A percentile compares a stretch with the other conserved stretches of the same genome.
Conservation (phyloP, 768 basidiomycete genomes). For the Suillus brevipes region DNA sequence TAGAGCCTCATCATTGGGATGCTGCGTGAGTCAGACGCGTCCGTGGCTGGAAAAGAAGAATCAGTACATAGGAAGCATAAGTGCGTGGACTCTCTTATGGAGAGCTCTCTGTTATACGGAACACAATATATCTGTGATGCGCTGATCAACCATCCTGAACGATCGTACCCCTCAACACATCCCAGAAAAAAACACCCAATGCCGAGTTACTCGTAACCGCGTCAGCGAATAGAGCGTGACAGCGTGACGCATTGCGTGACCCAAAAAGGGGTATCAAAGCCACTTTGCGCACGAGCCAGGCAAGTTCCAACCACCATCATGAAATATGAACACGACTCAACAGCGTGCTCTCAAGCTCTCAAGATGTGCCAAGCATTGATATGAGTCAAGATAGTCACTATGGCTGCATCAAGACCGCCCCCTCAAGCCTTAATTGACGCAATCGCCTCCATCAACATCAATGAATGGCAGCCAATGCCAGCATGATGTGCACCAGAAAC, state of each 20-base stretch:
- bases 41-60: background rate
- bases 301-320: constrained; percentile 16
- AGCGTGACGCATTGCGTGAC: constrained; percentile 2
- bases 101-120: background rate
- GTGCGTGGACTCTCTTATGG: background rate
- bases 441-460: constrained; percentile 1
- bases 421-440: background rate
- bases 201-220: background rate
- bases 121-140: background rate
- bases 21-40: background rate
- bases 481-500: constrained; percentile 2
- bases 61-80: background rate
- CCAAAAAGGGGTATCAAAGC: constrained; percentile 15
- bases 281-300: constrained; percentile 10
- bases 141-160: background rate
- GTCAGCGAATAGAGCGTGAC: constrained; percentile 1
- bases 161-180: background rate
- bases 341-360: constrained; percentile 11
- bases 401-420: constrained; percentile 1
- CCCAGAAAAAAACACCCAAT: constrained; percentile 2
- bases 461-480: background rate
- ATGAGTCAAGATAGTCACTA: constrained; percentile 11
- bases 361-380: constrained; percentile 9
- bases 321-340: constrained; percentile 12
- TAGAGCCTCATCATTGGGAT: background rate